Conservation (phyloP, 352 stramenopile genomes). For the Globisporangium emineosum region DNA sequence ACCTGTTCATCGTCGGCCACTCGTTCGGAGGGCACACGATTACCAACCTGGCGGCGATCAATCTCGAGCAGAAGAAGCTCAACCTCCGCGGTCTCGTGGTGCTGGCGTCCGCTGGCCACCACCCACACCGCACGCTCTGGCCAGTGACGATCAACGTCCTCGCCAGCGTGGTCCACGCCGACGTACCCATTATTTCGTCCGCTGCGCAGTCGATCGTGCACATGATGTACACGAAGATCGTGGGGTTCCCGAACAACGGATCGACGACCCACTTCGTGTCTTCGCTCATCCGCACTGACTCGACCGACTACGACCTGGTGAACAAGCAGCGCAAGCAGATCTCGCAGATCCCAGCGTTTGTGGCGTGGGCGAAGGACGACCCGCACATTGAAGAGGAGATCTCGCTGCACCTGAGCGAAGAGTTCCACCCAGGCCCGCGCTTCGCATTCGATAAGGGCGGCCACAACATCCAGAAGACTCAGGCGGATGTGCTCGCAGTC, state of each 20-base stretch:
- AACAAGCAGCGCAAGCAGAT: slow-evolving; percentile 22
- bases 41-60: slow-evolving; percentile 37
- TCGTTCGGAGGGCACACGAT: slow-evolving; percentile 60
- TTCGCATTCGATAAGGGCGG: slow-evolving; percentile 35
- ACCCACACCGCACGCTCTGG: slow-evolving; percentile 22
- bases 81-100: slow-evolving; percentile 29
- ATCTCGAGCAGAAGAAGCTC: slow-evolving; percentile 17
- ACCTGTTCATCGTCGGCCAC: slow-evolving; percentile 59
- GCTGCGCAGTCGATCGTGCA: slow-evolving; percentile 14
- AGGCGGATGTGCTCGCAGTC: slow-evolving; percentile 26
- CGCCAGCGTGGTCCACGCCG: slow-evolving; percentile 18
- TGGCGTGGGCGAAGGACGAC: slow-evolving; percentile 50
- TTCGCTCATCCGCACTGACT: slow-evolving; percentile 29
- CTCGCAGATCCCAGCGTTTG: slow-evolving; percentile 30
- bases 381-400: slow-evolving; percentile 60
- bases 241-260: slow-evolving; percentile 21
- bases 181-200: slow-evolving; percentile 14
- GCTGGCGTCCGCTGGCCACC: slow-evolving; percentile 26
- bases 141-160: slow-evolving; percentile 16
- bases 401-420: slow-evolving; percentile 34
- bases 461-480: slow-evolving; percentile 59
- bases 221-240: slow-evolving; percentile 17
- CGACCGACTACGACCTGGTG: slow-evolving; percentile 35
- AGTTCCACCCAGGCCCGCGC: slow-evolving; percentile 26
- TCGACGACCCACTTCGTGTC: slow-evolving; percentile 20